Base-by-base conservation (phyloP, 768 basidiomycete species). In the Pulveroboletus sp. region DNA sequence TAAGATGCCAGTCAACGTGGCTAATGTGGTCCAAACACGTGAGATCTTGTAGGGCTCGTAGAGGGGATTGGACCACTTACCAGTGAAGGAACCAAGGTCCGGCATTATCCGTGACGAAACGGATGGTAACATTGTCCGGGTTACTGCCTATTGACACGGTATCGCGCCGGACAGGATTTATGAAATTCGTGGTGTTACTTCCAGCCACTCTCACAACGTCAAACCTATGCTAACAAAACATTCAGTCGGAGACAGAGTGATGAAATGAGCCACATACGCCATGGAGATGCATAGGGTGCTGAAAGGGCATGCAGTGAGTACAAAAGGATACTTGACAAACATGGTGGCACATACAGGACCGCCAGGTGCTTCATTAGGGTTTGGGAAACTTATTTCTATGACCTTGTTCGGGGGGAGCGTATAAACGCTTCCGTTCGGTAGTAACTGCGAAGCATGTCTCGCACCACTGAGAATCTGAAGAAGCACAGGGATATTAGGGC, bases 101-200 rank as follows among this genome's bases (percentile, higher is more conserved):
- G 1, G 85, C 72, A 62, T 87, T 87, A 53, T 87, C 77, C 1
- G 83, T 84, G 21, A 66, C 58, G 64, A 83, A 86, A 43, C 83
- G 76, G 43, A 87, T 70, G 5, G 76, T 76, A 19, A 79, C 79
- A 56, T 76, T 64, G 67, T 78, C 65, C 3, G 44, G 53, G 75
- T 20, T 34, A 4, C 12, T 39, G 12, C 66, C 68, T 0, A 62
- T 45, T 29, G 56, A 62, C 16, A 69, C 63, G 8, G 65, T 64
- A 20, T 74, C 72, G 13, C 72, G 64, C 23, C 58, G 55, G 20
- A 70, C 60, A 5, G 73, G 73, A 40, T 72, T 70, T 7, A 55
- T 57, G 31, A 65, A 74, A 57, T 75, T 75, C 27, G 60, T 44
- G 6, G 9, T n/a, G 6, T 46, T 59, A 38, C 44, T 66, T 5